Base-by-base conservation (phyloP, 2,329 filamentous ascomycete genomes). In the Chaetomium olivaceum region DNA sequence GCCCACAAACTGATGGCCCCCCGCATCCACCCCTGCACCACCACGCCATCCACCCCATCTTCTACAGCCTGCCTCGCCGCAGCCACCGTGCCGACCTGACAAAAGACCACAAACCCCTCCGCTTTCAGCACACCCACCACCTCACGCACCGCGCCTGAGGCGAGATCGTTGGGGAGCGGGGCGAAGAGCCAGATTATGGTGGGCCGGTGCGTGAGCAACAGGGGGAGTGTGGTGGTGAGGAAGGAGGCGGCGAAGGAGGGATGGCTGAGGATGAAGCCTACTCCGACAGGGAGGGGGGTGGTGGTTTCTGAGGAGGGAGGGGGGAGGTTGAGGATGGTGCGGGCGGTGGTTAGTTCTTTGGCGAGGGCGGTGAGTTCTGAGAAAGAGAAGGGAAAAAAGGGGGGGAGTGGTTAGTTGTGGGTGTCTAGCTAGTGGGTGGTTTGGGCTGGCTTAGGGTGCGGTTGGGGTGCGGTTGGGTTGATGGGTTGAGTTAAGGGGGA, bases 171-270 rank as follows among this genome's bases (percentile, higher is more conserved):
- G 5, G 79, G 77, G 36, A 79, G 76, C 1, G 87, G 86, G 2
- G 88, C 88, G 71, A 90, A 91, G 56, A 91, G 81, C 89, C 89
- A 91, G 9, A 88, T 79, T 0, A 86, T 88, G 2, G 82, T 83
- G 1, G 88, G 87, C 0, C 76, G 76, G 74, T 87, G 82, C 66
- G 79, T 76, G 27, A 73, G 72, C 21, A 91, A 77, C 14, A 89
- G 69, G 1, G 83, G 82, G 2, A 86, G 73, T 1, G 80, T 78
- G n/a, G 79, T 81, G 63, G 75, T 67, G 29, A 70, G 66, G 69
- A 85, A 84, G 59, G 76, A 69, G 0, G 65, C n/a, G 1, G 78
- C 71, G 27, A 65, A 54, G 46, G 78, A 78, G 25, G 77, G 74
- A 60, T 82, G 76, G 63, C 85, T 86, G 55, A 86, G 83, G 62